phyloP scores from a whole-genome alignment of 768 basidiomycete species.

The Tephrocybe sp. region DNA sequence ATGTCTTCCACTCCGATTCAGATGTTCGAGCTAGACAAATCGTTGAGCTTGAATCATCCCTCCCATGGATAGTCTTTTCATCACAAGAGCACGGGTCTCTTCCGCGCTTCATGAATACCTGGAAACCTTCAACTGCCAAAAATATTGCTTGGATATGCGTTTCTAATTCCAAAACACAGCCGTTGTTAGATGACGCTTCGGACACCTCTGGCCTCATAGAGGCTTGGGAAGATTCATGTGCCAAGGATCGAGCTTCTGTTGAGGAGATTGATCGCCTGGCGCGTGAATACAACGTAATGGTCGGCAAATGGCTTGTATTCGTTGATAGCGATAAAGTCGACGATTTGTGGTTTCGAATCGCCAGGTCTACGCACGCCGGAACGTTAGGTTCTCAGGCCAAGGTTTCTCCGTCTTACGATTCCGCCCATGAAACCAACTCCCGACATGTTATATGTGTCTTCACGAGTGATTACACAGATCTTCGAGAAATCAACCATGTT shows the following conservation, averaged over 20 bases:
- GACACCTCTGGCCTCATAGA: conserved; percentile 5
- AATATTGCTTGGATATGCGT: conserved; percentile 11
- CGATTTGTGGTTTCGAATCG: conserved; percentile 15
- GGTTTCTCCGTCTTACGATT: conserved; percentile 15
- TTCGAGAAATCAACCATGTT: conserved; percentile 10
- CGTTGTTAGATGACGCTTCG: conserved; percentile 1
- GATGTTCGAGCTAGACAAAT: conserved; percentile 2
- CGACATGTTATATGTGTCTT: conserved; percentile 17
- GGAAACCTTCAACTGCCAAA: conserved; percentile 8
- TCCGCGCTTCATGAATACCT: conserved; percentile 1
- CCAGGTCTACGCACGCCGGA: conserved; percentile 14
- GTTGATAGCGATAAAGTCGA: conserved; percentile 6
- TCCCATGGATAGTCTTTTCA: conserved; percentile 10
- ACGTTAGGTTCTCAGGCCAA: conserved; percentile 14
- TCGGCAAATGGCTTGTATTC: conserved; percentile 20
- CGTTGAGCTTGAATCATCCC: background rate
- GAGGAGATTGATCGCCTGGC: conserved; percentile 13
- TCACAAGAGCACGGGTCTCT: conserved; percentile 1
- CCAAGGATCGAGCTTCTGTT: conserved; percentile 1
- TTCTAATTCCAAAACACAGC: background rate
- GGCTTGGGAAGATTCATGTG: conserved; percentile 8
- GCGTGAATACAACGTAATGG: conserved; percentile 1
- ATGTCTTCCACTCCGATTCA: background rate
- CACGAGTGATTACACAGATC: conserved; percentile 16
- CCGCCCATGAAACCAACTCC: background rate